Base-by-base conservation (phyloP, 495 filamentous ascomycete species). In the Penicillium goetzii region DNA sequence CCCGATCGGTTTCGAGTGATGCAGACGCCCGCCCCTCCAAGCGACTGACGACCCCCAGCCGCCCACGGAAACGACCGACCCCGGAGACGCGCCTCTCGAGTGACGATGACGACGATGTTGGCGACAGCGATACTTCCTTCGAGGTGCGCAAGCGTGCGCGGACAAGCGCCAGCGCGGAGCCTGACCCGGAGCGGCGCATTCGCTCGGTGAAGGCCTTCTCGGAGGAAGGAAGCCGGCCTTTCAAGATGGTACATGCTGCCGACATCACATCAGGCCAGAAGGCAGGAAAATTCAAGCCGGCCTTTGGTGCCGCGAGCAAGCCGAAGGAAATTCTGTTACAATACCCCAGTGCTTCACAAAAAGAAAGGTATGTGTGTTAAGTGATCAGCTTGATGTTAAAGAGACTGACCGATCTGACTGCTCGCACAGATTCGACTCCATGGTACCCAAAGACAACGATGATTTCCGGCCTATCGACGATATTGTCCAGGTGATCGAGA, bases 381-480 rank as follows among this genome's bases (percentile, higher is more conserved):
- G 8, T 9, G 11, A 15, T 34, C 9, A 50, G 17, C 15, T 43
- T 21, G 23, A 61, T 45, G 7, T 40, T 32, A 5, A 33, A 19
- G 17, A 56, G 28, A 54, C 58, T 62, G 63, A 58, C 32, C 23
- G 59, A n/a, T 36, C n/a, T 56, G 54, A 12, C 43, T 53, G 9
- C 49, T 56, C 59, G 58, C 40, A 21, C 68, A 91, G 90, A 65
- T 98, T 92, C 69, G 82, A 94, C 59, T 85, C 93, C 9, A 89
- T 93, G 33, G 84, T 84, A 56, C 88, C 91, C 17, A 86, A 86
- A 62, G 91, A 95, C 43, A 85, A 80, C 33, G 84, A 89, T 59
- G 86, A 95, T 68, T 97, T 97, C 78, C 88, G 92, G 64, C 89
- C 93, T 6, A 76, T 93, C 59, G 85, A 89, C 67, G 95, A 98